Base-by-base conservation (phyloP, 1,284 basidiomycete species). In the Apiotrichum mycotoxinovorans region DNA sequence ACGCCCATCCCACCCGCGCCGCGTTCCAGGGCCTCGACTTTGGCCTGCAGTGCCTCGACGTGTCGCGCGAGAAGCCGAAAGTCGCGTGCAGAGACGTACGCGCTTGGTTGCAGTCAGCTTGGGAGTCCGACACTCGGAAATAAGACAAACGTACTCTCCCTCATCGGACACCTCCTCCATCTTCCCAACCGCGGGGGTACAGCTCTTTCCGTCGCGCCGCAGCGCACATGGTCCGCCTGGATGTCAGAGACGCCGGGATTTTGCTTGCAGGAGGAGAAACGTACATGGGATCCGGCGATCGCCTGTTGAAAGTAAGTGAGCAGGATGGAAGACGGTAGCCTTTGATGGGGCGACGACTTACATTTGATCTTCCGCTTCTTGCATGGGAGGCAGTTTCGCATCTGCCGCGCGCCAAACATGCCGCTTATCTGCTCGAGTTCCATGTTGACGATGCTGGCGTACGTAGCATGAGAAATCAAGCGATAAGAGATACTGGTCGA, bases 291-390 rank as follows among this genome's bases (percentile, higher is more conserved):
- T 62, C 44, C 54, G 54, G 22, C 60, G 57, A 20, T 62, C 60
- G 26, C 60, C 60, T 62, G 54, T 8, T 22, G 46, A 30, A n/a
- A n/a, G 5, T 30, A 12, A 30, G 30, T 30, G 7, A 30, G 30
- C 30, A 30, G 30, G 7, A 12, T 30, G 30, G 30, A 5, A 30
- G 12, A 30, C n/a, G n/a, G n/a, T n/a, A n/a, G n/a, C n/a, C n/a
- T n/a, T n/a, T 30, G 30, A 30, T 12, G 5, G 5, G 30, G 5
- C 30, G 7, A 7, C 7, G 7, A 57, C 58, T 23, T 22, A 60
- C 62, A 63, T 33, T 63, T 63, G 51, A 63, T 63, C 54, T 63
- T 63, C 22, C 62, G 58, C 44, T 60, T 54, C 49, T 63, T 63
- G 62, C 62, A 63, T 3, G 62, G 58, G 38, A 58, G 51, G 40